A percentile compares a stretch with the other conserved stretches of the same genome.
These are phyloP conservation scores for Rhytidiadelphus loreus DNA, from an alignment of 225 moss, liverwort and hornwort species.

Conservation along the genomic window DNA sequence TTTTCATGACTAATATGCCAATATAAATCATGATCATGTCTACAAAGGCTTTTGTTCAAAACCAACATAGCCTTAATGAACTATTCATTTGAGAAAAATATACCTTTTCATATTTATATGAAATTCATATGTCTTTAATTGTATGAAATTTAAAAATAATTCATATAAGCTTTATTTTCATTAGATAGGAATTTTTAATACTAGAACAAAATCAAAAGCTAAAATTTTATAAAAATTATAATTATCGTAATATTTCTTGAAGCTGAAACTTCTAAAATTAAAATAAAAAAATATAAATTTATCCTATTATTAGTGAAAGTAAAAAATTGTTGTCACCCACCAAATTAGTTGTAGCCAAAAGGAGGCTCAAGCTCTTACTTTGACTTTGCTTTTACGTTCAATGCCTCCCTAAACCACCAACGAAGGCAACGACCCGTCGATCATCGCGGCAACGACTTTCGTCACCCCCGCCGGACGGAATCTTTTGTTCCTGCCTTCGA, in stretches of 20 bases:
- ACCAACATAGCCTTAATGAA: rapidly evolving
- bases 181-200: no score
- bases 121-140: background rate
- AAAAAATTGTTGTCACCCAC: background rate
- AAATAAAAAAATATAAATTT: background rate
- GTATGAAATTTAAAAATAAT: no score
- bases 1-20: background rate
- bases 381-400: background rate
- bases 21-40: background rate
- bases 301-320: no score
- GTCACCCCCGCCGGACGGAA: background rate
- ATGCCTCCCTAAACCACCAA: background rate
- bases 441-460: background rate
- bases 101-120: background rate
- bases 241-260: background rate
- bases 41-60: background rate
- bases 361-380: background rate
- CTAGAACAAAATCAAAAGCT: background rate
- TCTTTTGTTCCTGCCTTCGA: background rate
- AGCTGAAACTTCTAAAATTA: background rate
- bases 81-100: background rate
- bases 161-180: background rate
- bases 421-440: background rate
- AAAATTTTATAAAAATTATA: background rate
- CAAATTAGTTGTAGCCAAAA: background rate